These are phyloP conservation scores for Arthrobotrys musiformis DNA, from an alignment of 2,329 filamentous ascomycete species.

Conservation along the genomic window DNA sequence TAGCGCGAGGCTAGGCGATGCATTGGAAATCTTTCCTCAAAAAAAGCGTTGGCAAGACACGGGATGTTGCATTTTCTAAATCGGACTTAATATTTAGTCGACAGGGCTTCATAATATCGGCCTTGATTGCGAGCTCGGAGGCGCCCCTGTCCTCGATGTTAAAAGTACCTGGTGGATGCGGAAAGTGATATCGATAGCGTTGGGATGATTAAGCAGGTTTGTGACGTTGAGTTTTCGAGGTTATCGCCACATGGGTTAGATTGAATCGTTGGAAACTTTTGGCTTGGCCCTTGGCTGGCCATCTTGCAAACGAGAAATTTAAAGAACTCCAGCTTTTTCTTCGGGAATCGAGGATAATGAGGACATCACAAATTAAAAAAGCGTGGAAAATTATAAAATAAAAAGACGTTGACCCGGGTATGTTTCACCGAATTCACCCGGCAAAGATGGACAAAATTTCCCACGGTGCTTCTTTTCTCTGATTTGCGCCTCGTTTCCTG, in stretches of 20 bases:
- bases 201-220: background rate
- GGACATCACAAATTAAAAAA: slow-evolving; percentile 6
- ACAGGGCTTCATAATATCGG: too few species aligned
- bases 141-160: background rate
- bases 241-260: slow-evolving; percentile 15
- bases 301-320: background rate
- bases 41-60: slow-evolving; percentile 4
- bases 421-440: slow-evolving; percentile 46
- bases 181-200: slow-evolving; percentile 34
- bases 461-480: background rate
- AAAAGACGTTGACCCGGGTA: background rate
- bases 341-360: slow-evolving; percentile 7
- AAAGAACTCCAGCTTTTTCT: background rate
- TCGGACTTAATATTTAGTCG: background rate
- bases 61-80: slow-evolving; percentile 8
- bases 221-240: background rate
- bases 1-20: background rate
- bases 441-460: slow-evolving; percentile 5
- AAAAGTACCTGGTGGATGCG: slow-evolving; percentile 20
- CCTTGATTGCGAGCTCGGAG: background rate
- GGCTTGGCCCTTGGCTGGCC: background rate
- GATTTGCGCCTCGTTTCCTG: slow-evolving; percentile 31
- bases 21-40: background rate
- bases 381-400: background rate
- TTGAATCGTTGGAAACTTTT: background rate